A percentile compares a stretch with the other conserved stretches of the same genome.
These are phyloP conservation scores for Aspergillus floridensis DNA, from an alignment of 2,329 filamentous ascomycete species.

Conservation along the genomic window DNA sequence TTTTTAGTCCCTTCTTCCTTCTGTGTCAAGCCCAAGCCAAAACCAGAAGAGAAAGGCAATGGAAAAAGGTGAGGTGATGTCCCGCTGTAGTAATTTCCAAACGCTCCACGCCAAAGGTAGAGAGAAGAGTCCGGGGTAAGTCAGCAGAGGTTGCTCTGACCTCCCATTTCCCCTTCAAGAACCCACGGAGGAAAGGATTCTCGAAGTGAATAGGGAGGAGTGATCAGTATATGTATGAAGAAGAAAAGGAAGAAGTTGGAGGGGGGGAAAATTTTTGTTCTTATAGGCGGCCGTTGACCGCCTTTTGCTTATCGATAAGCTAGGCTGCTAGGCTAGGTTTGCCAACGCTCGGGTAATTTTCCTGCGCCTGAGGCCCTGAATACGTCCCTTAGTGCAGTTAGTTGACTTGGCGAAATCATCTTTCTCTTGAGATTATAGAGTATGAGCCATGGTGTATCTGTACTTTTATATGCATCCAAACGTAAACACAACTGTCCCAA, in stretches of 20 bases:
- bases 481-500: too few relatives aligned
- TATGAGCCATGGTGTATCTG: too few relatives aligned
- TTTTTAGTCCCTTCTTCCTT: background rate
- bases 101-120: conserved; percentile 40
- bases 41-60: background rate
- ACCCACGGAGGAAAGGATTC: conserved; percentile 37
- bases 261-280: conserved; percentile 21
- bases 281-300: conserved; percentile 24
- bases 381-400: too few relatives aligned
- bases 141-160: conserved; percentile 42
- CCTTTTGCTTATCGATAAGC: conserved; percentile 38
- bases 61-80: conserved; percentile 27
- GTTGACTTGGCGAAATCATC: too few relatives aligned
- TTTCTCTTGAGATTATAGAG: too few relatives aligned
- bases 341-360: too few relatives aligned
- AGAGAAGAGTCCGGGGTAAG: conserved; percentile 49
- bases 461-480: too few relatives aligned
- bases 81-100: conserved; percentile 49
- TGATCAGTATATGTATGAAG: conserved; percentile 39
- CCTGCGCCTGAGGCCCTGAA: too few relatives aligned
- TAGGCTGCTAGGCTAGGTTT: conserved; percentile 11
- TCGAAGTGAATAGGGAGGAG: conserved; percentile 50
- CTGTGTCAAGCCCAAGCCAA: background rate
- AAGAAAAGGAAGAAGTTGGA: conserved; percentile 31
- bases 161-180: conserved; percentile 49